phyloP scores from a whole-genome alignment of 345 rosid species.

The Moricandia arvensis region DNA sequence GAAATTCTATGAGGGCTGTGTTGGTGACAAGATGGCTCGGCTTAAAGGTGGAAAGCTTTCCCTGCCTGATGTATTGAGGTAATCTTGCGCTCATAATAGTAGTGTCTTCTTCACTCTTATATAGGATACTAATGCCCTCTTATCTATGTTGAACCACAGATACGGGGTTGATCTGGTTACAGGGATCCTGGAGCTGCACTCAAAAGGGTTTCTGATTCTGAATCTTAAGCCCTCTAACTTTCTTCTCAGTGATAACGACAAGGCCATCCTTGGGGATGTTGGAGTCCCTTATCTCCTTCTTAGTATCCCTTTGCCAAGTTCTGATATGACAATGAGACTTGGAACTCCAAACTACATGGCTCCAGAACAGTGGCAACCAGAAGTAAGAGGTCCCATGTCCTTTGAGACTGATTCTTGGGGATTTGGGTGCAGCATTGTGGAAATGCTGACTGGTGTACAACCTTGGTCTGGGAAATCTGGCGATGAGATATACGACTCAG shows the following conservation, averaged over 20 bases:
- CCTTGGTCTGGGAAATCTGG: conserved; percentile 77
- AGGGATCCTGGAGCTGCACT: conserved; percentile 69
- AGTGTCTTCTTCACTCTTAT: neutral
- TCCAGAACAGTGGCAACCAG: conserved; percentile 98
- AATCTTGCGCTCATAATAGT: conserved; percentile 8
- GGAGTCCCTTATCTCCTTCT: conserved; percentile 77
- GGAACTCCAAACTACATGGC: conserved; percentile 98
- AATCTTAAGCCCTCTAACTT: conserved; percentile 80
- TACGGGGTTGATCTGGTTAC: conserved; percentile 67
- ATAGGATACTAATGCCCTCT: neutral
- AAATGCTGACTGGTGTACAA: conserved; percentile 86
- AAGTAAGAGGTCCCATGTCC: conserved; percentile 77
- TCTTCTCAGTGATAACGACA: conserved; percentile 67
- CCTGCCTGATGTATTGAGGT: conserved; percentile 72
- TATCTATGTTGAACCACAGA: conserved; percentile 44
- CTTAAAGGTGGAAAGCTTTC: conserved; percentile 82
- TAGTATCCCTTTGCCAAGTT: conserved; percentile 62
- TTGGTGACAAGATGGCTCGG: conserved; percentile 81
- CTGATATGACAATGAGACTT: conserved; percentile 63
- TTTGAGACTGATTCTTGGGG: conserved; percentile 97
- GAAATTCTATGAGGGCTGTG: conserved; percentile 86
- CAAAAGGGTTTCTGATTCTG: conserved; percentile 65
- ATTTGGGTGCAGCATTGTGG: conserved; percentile 83
- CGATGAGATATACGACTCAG: conserved; percentile 63
- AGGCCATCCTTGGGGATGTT: conserved; percentile 71